Percentiles rank a stretch among this genome's conserved stretches.
phyloP scores from a whole-genome alignment of 2,329 filamentous ascomycete genomes.

The Beauveria brongniartii region DNA sequence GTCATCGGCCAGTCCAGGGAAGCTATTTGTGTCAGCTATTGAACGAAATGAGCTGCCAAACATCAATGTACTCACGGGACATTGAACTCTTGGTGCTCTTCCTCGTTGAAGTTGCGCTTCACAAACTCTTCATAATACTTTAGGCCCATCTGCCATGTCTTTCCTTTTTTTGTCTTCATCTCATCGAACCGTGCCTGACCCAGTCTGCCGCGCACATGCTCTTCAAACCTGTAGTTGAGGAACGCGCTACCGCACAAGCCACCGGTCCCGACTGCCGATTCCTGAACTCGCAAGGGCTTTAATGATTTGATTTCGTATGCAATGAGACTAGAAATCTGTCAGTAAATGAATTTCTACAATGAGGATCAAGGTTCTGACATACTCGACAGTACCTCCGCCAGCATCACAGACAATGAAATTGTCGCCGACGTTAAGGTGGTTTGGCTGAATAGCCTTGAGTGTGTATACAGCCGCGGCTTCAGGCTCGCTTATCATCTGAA shows the following conservation, averaged over 20 bases:
- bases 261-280: conserved; percentile 72
- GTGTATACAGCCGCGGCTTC: conserved; percentile 76
- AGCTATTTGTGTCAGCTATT: conserved; percentile 31
- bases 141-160: conserved; percentile 72
- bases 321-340: conserved; percentile 46
- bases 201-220: conserved; percentile 61
- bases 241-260: conserved; percentile 72
- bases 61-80: conserved; percentile 46
- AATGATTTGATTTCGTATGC: conserved; percentile 73
- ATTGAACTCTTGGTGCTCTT: conserved; percentile 69
- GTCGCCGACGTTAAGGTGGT: conserved; percentile 60
- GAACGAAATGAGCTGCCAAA: background rate
- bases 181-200: conserved; percentile 60
- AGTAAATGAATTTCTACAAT: conserved; percentile 9
- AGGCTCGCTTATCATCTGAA: conserved; percentile 74
- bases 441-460: conserved; percentile 69
- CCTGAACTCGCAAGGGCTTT: conserved; percentile 63
- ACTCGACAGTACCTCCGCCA: conserved; percentile 61
- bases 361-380: conserved; percentile 20
- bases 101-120: conserved; percentile 74
- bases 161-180: conserved; percentile 70
- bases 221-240: conserved; percentile 73
- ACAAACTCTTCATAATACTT: conserved; percentile 80
- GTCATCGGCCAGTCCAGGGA: conserved; percentile 68
- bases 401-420: conserved; percentile 58